Evolutionary conservation across 106 monocot genomes (phyloP).

Genomic region (Dactylorhiza incarnata): DNA sequence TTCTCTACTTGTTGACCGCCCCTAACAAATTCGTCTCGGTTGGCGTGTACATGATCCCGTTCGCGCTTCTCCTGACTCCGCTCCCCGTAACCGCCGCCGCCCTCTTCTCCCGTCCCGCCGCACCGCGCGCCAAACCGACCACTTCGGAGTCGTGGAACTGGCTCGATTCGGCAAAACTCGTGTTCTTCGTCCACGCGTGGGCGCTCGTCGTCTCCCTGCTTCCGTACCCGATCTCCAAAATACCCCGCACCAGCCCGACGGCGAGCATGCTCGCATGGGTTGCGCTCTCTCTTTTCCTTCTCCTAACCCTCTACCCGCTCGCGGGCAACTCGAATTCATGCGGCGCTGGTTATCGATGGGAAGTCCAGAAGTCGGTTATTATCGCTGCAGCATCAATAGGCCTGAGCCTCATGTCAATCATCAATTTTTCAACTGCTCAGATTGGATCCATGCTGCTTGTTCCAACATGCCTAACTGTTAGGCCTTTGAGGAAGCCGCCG

Average conservation of each 20-base stretch:
- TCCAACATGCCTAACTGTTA: slow-evolving; percentile 61
- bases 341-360: slow-evolving; percentile 32
- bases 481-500: slow-evolving; percentile 32
- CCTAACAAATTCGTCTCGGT: slow-evolving; percentile 87
- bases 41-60: slow-evolving; percentile 86
- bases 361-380: slow-evolving; percentile 53
- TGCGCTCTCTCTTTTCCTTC: slow-evolving; percentile 24
- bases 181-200: slow-evolving; percentile 59
- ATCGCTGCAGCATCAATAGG: slow-evolving; percentile 45
- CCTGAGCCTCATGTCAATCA: slow-evolving; percentile 79
- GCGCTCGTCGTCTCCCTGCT: slow-evolving; percentile 44
- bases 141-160: slow-evolving; percentile 51
- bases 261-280: slow-evolving; percentile 36
- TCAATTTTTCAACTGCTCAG: slow-evolving; percentile 83
- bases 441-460: slow-evolving; percentile 70
- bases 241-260: slow-evolving; percentile 25
- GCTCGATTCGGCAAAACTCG: slow-evolving; percentile 60
- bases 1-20: slow-evolving; percentile 80
- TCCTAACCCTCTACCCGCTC: slow-evolving; percentile 26
- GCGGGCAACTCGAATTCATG: slow-evolving; percentile 23
- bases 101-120: slow-evolving; percentile 28
- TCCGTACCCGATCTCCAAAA: slow-evolving; percentile 45
- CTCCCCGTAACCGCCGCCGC: slow-evolving; percentile 79
- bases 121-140: no score
- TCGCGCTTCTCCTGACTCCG: slow-evolving; percentile 69